Base-by-base conservation (phyloP, 176 grass and related monocot genomes). In the Triticum urartu region DNA sequence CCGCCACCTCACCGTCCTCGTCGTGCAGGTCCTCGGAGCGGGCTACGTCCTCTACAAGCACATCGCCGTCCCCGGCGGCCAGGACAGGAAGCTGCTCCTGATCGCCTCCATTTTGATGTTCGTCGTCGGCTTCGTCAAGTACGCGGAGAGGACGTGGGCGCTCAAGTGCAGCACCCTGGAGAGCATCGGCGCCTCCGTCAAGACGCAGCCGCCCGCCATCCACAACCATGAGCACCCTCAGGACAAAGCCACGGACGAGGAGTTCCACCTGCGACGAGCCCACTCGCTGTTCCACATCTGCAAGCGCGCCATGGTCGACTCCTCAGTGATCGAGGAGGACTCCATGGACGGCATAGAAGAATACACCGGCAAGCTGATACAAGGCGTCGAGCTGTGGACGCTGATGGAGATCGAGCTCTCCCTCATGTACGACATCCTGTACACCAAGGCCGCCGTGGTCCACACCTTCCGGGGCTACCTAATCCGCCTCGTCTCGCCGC, bases 41-140 rank as follows among this genome's bases (percentile, higher is more conserved):
- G 72, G 42, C 42, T 75, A 75, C 6, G 72, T 75, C 43, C 7
- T 75, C 14, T 0, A 75, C 0, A 75, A 75, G 22, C 43, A 75
- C 70, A 43, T 25, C n/a, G 21, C 6, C 0, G 0, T 25, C 0
- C 0, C 39, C 0, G 6, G 6, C 40, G 34, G 21, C 0, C 0
- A 39, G 0, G 10, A 39, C 5, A 0, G 13, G 22, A 15, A 18
- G 0, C 0, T 75, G 0, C 72, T 75, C 42, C 24, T 7, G 42
- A 0, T 30, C 24, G 42, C 72, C 72, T 17, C 72, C 42, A 5
- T 50, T 0, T 0, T 75, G 0, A 75, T 75, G 72, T 75, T 75
- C 72, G 42, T 0, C 12, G 11, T 48, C 24, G 42, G 72, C 42
- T 13, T 48, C 1, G 7, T 75, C 0, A 75, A 75, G 72, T 75